Evolutionary conservation across 345 rosid genomes (phyloP), one percentile per base, ranked within the genome.

Genomic region (Isatis tinctoria): DNA sequence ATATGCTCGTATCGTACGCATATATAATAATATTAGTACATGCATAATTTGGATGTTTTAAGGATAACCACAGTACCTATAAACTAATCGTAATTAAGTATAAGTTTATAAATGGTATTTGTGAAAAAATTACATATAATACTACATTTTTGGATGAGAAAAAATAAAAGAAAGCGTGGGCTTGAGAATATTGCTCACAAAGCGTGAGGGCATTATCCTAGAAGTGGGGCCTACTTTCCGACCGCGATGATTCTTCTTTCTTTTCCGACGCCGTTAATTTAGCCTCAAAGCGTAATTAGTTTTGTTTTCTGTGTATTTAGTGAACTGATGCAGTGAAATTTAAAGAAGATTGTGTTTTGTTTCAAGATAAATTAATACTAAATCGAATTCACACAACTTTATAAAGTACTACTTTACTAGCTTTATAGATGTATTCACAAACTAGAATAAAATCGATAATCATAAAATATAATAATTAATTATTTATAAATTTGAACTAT

Each of bases 111-210:
- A n/a, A n/a, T n/a, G 47, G 13, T 22, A 16, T 27, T 39, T 12
- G 13, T 12, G 13, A 11, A 26, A 37, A 22, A 65, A 18, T 33
- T 24, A 53, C 2, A 44, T 16, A n/a, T n/a, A n/a, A n/a, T n/a
- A 58, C 3, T 48, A 28, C 32, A 7, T 10, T 3, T 12, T 69
- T 12, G 7, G 14, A 18, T 39, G 4, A 10, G 24, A 9, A n/a
- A n/a, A 70, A 32, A 33, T 14, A 49, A 41, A 65, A n/a, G 39
- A 65, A 79, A 74, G 60, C 72, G 70, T 70, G 86, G 77, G 82
- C 47, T 65, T n/a, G 49, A 83, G 83, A 85, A 86, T 83, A 78
- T 78, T 81, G 76, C 75, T 85, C 82, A 76, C 78, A 73, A 79
- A 80, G 64, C 60, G 71, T 68, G 79, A 76, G 76, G 74, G 79